Evolutionary conservation across 2,329 filamentous ascomycete species (phyloP).

Genomic region (Chaetomium olivaceum): DNA sequence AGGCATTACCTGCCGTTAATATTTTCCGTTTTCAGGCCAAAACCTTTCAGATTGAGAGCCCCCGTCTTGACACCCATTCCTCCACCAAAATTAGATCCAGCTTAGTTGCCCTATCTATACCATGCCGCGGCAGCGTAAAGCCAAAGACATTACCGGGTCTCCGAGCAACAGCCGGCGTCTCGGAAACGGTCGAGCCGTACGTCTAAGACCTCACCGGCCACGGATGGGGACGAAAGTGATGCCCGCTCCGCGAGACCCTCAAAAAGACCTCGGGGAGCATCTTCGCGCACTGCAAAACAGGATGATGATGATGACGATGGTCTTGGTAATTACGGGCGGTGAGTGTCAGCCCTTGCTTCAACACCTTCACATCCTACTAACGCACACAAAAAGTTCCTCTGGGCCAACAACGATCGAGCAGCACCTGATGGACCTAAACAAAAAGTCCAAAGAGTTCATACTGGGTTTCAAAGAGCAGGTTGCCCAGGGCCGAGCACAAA

Average conservation of each 20-base stretch:
- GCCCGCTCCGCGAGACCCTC: not conserved
- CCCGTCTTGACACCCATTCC: not conserved
- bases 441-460: constrained; percentile 36
- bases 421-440: constrained; percentile 34
- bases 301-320: constrained; percentile 24
- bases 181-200: not conserved
- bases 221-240: constrained; percentile 10
- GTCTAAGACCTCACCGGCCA: not conserved
- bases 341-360: not conserved
- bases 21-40: not conserved
- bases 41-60: too few relatives aligned
- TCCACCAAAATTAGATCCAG: not conserved
- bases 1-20: not conserved
- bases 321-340: constrained; percentile 2
- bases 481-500: constrained; percentile 27
- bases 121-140: constrained; percentile 30
- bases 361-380: not conserved
- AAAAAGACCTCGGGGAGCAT: constrained; percentile 8
- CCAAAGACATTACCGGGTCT: constrained; percentile 5
- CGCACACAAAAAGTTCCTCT: not conserved
- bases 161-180: not conserved
- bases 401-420: constrained; percentile 33
- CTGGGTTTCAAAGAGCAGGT: constrained; percentile 34
- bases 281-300: not conserved
- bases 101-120: not conserved